These are phyloP conservation scores for Spencermartinsiella ligniputridi DNA, from an alignment of 1,139 yeast species.

Conservation along the genomic window DNA sequence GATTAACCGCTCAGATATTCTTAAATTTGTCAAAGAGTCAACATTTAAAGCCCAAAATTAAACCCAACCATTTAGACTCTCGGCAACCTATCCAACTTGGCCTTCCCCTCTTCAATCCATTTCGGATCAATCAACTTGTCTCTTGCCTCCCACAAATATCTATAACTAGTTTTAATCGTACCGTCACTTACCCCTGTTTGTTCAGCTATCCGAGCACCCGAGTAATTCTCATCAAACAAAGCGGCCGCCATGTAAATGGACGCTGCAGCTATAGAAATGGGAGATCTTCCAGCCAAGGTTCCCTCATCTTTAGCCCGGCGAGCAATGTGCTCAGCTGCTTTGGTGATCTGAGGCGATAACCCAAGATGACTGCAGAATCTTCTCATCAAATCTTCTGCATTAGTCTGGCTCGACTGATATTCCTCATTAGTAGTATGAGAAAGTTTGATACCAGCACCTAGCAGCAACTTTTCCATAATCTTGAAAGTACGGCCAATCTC, in stretches of 20 bases:
- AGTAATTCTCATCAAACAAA: slow-evolving; percentile 58
- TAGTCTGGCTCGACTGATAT: slow-evolving; percentile 76
- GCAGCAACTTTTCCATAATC: slow-evolving; percentile 69
- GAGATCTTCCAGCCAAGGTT: slow-evolving; percentile 93
- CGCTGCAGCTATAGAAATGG: slow-evolving; percentile 96
- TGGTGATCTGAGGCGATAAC: slow-evolving; percentile 74
- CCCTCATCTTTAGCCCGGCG: slow-evolving; percentile 86
- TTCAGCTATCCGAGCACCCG: slow-evolving; percentile 82
- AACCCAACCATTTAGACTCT: slow-evolving; percentile 33
- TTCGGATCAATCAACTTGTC: slow-evolving; percentile 74
- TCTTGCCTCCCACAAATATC: slow-evolving; percentile 68
- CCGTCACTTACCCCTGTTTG: slow-evolving; percentile 98
- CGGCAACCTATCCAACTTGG: slow-evolving; percentile 59
- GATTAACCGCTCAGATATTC: too few relatives aligned
- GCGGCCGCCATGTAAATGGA: slow-evolving; percentile 91
- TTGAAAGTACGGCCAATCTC: slow-evolving; percentile 79
- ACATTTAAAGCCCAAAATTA: too few relatives aligned
- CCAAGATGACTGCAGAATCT: slow-evolving; percentile 96
- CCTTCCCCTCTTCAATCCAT: slow-evolving; percentile 63
- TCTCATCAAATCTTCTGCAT: slow-evolving; percentile 91
- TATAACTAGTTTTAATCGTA: slow-evolving; percentile 89
- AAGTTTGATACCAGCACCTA: slow-evolving; percentile 30
- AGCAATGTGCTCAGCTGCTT: slow-evolving; percentile 92
- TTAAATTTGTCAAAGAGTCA: too few relatives aligned
- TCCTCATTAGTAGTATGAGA: slow-evolving; percentile 32